Conservation (phyloP, 345 rosid genomes). For the Lenwebbia sp. region DNA sequence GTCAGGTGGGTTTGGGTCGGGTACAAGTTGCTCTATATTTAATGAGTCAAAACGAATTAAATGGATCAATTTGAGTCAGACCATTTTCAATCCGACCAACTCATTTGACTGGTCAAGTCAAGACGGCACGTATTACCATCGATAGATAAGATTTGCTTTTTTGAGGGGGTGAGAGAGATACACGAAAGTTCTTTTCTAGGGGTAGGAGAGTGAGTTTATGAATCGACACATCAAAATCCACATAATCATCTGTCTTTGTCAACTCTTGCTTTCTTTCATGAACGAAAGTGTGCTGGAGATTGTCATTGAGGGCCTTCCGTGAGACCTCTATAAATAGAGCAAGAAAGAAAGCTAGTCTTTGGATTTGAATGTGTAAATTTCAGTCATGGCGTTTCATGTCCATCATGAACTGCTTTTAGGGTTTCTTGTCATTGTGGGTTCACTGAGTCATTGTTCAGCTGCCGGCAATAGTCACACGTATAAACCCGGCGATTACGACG, state of each 20-base stretch:
- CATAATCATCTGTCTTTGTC: neutral
- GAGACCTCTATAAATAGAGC: neutral
- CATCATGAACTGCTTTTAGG: neutral
- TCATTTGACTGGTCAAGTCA: neutral
- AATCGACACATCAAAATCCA: neutral
- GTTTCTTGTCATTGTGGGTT: neutral
- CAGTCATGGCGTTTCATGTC: neutral
- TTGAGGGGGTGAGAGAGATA: neutral
- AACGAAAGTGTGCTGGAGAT: neutral
- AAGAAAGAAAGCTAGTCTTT: neutral
- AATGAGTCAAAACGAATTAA: too few relatives aligned
- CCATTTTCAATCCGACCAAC: neutral
- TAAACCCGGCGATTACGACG: neutral
- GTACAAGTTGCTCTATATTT: neutral
- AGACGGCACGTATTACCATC: neutral
- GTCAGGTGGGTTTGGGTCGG: neutral
- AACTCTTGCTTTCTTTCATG: neutral
- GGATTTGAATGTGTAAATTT: neutral
- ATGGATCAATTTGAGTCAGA: neutral
- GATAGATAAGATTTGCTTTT: neutral
- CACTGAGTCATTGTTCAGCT: neutral
- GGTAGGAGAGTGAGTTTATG: neutral
- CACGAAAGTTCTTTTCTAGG: neutral
- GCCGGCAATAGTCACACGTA: neutral
- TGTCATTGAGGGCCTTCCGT: neutral